phyloP scores from a whole-genome alignment of 2,329 filamentous ascomycete species.

The Alternaria arbusti region DNA sequence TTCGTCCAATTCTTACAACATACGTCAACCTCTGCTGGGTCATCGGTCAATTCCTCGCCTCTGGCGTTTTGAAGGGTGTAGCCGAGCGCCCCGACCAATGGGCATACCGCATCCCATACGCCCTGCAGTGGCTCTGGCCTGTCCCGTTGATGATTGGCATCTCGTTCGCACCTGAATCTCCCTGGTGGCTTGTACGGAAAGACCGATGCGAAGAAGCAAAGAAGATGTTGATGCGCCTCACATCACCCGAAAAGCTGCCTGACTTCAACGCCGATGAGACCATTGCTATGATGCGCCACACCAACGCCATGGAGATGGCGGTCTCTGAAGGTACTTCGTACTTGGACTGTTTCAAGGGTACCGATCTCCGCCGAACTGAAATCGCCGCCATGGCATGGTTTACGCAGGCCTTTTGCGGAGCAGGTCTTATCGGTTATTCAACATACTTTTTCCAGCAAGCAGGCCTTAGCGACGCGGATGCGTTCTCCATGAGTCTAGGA shows the following conservation, averaged over 20 bases:
- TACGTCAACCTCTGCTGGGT: slow-evolving; percentile 82
- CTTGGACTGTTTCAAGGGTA: slow-evolving; percentile 83
- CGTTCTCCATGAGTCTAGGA: slow-evolving; percentile 58
- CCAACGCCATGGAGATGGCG: slow-evolving; percentile 77
- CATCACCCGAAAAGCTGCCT: slow-evolving; percentile 53
- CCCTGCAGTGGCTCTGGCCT: slow-evolving; percentile 79
- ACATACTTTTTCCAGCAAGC: slow-evolving; percentile 59
- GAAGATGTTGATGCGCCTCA: slow-evolving; percentile 68
- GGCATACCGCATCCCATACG: slow-evolving; percentile 71
- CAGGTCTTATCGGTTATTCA: slow-evolving; percentile 44
- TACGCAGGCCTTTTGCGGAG: slow-evolving; percentile 52
- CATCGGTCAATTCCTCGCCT: slow-evolving; percentile 73
- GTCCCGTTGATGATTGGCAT: slow-evolving; percentile 71
- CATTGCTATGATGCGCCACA: slow-evolving; percentile 90
- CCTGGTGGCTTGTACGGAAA: slow-evolving; percentile 76
- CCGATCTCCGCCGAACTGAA: slow-evolving; percentile 78
- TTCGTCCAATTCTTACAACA: slow-evolving; percentile 65
- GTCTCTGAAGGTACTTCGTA: slow-evolving; percentile 73
- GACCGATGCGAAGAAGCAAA: slow-evolving; percentile 71
- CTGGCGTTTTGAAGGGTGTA: slow-evolving; percentile 73
- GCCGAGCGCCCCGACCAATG: slow-evolving; percentile 68
- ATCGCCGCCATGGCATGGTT: slow-evolving; percentile 63
- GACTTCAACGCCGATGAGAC: slow-evolving; percentile 60
- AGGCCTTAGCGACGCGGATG: slow-evolving; percentile 51
- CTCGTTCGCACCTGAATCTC: slow-evolving; percentile 71